Evolutionary conservation across 176 grass and related monocot species (phyloP).

Genomic region (Ananas comosus): DNA sequence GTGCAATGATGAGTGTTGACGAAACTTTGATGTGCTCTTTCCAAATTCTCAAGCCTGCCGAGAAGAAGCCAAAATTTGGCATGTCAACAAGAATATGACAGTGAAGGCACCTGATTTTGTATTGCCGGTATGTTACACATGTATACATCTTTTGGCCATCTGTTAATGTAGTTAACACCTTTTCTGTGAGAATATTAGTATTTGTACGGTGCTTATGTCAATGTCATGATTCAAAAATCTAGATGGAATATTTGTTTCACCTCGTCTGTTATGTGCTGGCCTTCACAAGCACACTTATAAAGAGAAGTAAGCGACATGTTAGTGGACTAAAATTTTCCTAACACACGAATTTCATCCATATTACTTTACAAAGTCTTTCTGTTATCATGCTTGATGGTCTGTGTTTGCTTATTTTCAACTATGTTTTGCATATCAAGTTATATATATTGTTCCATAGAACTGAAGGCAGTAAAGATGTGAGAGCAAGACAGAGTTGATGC

Average conservation of each 20-base stretch:
- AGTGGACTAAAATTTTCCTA: neutral
- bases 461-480: neutral
- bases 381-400: neutral
- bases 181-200: too few species aligned
- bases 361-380: neutral
- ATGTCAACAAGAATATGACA: slow-evolving; percentile 4
- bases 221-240: too few species aligned
- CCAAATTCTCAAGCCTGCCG: slow-evolving; percentile 2
- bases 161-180: too few species aligned
- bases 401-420: neutral
- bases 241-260: too few species aligned
- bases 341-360: neutral
- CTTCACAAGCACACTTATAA: too few species aligned
- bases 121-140: neutral
- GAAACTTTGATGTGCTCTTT: slow-evolving; percentile 5
- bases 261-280: too few species aligned
- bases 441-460: neutral
- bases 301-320: too few species aligned
- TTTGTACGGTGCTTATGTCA: too few species aligned
- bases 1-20: slow-evolving; percentile 1
- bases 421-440: neutral
- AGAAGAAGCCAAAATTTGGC: neutral
- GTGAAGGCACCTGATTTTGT: neutral
- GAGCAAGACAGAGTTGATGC: too few species aligned
- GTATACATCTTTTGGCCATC: too few species aligned